Percentiles rank a stretch among this genome's conserved stretches.
Evolutionary conservation across 768 basidiomycete species (phyloP).

Genomic region (Tremella mesenterica): DNA sequence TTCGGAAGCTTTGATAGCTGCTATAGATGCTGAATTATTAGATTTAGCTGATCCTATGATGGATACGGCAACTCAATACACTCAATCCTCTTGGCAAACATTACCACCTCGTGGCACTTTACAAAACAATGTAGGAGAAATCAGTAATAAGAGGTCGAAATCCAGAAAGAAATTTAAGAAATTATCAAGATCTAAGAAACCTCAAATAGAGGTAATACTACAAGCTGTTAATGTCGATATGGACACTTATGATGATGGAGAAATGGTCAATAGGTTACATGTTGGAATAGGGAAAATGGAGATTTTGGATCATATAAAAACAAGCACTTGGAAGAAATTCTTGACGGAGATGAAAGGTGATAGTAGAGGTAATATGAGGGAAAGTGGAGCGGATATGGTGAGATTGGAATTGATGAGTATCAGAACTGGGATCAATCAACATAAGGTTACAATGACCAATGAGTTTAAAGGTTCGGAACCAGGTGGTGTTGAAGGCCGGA

Average conservation of each 20-base stretch:
- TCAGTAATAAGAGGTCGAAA: too few relatives aligned
- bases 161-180: constrained; percentile 20
- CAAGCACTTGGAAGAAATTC: constrained; percentile 97
- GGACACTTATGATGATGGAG: constrained; percentile 44
- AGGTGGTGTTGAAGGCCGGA: too few relatives aligned
- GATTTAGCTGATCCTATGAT: constrained; percentile 49
- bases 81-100: constrained; percentile 85
- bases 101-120: constrained; percentile 46
- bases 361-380: constrained; percentile 75
- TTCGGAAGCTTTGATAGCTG: constrained; percentile 67
- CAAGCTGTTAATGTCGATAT: constrained; percentile 57
- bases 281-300: constrained; percentile 66
- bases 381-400: constrained; percentile 91
- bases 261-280: constrained; percentile 59
- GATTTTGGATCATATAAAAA: constrained; percentile 94
- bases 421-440: constrained; percentile 61
- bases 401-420: constrained; percentile 69
- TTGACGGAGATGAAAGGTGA: constrained; percentile 76
- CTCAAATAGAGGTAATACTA: constrained; percentile 78
- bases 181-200: constrained; percentile 52
- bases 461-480: too few relatives aligned
- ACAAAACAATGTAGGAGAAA: too few relatives aligned
- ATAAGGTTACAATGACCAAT: too few relatives aligned
- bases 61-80: constrained; percentile 68
- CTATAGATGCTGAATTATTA: constrained; percentile 82